phyloP scores from a whole-genome alignment of 2,329 filamentous ascomycete species.

The Aspergillus transmontanensis region DNA sequence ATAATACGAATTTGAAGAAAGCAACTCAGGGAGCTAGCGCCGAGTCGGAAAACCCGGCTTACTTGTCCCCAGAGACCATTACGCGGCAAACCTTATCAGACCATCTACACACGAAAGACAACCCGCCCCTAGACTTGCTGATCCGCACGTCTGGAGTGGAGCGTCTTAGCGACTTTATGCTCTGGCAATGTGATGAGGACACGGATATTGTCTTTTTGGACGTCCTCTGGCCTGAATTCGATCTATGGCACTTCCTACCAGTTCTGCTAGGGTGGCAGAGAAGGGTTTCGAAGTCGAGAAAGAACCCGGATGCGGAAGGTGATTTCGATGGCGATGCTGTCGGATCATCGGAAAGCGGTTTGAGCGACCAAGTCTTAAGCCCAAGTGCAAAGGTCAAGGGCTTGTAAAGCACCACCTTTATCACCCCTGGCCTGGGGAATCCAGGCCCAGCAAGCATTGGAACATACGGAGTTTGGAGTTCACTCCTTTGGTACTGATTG shows the following conservation, averaged over 20 bases:
- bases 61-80: slow-evolving; percentile 83
- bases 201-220: slow-evolving; percentile 92
- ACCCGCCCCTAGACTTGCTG: slow-evolving; percentile 87
- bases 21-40: slow-evolving; percentile 35
- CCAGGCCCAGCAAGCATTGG: background rate
- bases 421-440: background rate
- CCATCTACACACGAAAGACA: slow-evolving; percentile 84
- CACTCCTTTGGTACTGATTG: background rate
- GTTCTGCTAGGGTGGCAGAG: slow-evolving; percentile 89
- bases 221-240: slow-evolving; percentile 94
- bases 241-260: slow-evolving; percentile 88
- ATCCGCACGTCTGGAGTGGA: slow-evolving; percentile 92
- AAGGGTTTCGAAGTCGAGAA: slow-evolving; percentile 63
- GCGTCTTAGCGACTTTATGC: slow-evolving; percentile 94
- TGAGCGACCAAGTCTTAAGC: slow-evolving; percentile 20
- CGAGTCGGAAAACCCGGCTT: slow-evolving; percentile 37
- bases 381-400: slow-evolving; percentile 32
- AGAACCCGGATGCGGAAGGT: slow-evolving; percentile 61
- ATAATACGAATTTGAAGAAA: slow-evolving; percentile 38
- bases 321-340: slow-evolving; percentile 57
- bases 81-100: slow-evolving; percentile 77
- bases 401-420: slow-evolving; percentile 24
- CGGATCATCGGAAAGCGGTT: slow-evolving; percentile 29
- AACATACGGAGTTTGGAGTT: slow-evolving; percentile 13
- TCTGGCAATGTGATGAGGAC: slow-evolving; percentile 94